A percentile compares a stretch with the other conserved stretches of the same genome.
Conservation (phyloP, 768 basidiomycete genomes). For the Leccinum imitatum region DNA sequence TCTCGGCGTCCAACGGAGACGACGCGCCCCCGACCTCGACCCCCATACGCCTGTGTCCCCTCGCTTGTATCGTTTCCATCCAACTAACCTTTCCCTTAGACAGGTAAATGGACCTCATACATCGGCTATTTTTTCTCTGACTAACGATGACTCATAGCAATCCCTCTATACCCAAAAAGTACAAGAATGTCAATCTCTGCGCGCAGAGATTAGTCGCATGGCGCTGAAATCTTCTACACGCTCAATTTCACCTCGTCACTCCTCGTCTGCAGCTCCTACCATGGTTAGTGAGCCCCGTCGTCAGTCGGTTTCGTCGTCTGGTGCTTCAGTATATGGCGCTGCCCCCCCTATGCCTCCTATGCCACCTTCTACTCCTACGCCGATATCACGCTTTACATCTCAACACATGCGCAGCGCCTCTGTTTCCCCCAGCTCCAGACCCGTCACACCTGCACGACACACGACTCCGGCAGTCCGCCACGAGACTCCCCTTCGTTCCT, state of each 20-base stretch:
- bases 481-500: conserved; percentile 33
- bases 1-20: too few relatives aligned
- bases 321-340: conserved; percentile 35
- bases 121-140: conserved; percentile 3
- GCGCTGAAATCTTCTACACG: conserved; percentile 34
- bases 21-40: too few relatives aligned
- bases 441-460: conserved; percentile 34
- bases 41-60: too few relatives aligned
- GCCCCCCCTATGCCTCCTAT: conserved; percentile 35
- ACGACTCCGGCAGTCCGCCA: conserved; percentile 29
- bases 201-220: conserved; percentile 60
- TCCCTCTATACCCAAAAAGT: conserved; percentile 62
- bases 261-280: conserved; percentile 28
- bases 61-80: too few relatives aligned
- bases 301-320: conserved; percentile 32
- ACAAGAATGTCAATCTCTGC: conserved; percentile 68
- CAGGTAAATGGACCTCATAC: too few relatives aligned
- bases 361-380: conserved; percentile 45
- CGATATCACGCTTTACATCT: conserved; percentile 51
- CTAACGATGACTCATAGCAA: conserved; percentile 42
- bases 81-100: too few relatives aligned
- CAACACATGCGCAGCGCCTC: conserved; percentile 60
- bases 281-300: conserved; percentile 27
- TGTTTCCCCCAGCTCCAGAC: conserved; percentile 34
- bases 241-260: conserved; percentile 25